A percentile compares a stretch with the other conserved stretches of the same genome.
These are phyloP conservation scores for Solanum paucissectum DNA, from an alignment of 257 asterid species.

Conservation along the genomic window DNA sequence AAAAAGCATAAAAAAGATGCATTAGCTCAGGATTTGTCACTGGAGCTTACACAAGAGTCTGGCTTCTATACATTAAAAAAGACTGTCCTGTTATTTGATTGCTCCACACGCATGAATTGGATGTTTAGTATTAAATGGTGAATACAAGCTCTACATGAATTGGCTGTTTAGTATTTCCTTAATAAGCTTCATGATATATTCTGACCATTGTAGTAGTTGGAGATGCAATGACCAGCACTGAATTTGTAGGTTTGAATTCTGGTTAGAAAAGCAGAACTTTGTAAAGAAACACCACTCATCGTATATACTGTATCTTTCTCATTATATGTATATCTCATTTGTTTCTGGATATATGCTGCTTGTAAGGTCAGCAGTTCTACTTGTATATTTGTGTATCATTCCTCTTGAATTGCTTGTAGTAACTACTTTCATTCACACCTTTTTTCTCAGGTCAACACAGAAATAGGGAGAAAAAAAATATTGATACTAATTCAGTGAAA, in stretches of 20 bases:
- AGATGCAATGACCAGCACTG: neutral
- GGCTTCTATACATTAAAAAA: neutral
- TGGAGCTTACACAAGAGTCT: neutral
- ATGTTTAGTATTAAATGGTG: neutral
- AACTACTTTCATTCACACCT: neutral
- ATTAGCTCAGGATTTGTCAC: neutral
- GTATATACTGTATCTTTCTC: neutral
- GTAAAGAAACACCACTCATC: neutral
- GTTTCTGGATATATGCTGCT: neutral
- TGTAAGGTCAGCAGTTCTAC: neutral
- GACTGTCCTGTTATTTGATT: neutral
- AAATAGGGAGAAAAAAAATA: slow-evolving; percentile 18
- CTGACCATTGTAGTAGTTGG: neutral
- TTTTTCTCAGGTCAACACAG: slow-evolving; percentile 26
- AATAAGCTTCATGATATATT: neutral
- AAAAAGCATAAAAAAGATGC: neutral
- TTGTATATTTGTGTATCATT: neutral
- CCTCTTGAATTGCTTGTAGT: neutral
- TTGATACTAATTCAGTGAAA: slow-evolving; percentile 16
- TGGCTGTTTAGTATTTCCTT: neutral
- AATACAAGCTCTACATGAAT: neutral
- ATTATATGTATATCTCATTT: neutral
- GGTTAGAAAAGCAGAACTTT: neutral
- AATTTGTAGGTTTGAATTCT: neutral
- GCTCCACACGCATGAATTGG: no score